Percentiles rank a stretch among this genome's conserved stretches.
phyloP scores from a whole-genome alignment of 1,284 basidiomycete species.

The Ceratobasidium sp. region DNA sequence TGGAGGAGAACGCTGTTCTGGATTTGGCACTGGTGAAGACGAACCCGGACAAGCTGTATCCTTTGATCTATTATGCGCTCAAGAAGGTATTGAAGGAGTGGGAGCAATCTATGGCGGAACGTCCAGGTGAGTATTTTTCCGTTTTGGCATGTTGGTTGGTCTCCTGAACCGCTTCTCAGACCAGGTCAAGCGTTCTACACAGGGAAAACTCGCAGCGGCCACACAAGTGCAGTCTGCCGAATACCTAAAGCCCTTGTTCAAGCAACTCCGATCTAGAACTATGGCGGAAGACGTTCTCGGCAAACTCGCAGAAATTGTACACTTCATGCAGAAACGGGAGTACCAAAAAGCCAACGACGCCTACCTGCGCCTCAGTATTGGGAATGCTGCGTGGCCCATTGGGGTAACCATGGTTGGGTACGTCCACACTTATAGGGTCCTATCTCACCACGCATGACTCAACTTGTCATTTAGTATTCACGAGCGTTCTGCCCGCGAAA shows the following conservation, averaged over 20 bases:
- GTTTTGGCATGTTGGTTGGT: constrained; percentile 2
- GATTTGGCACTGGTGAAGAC: constrained; percentile 88
- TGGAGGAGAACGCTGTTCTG: constrained; percentile 67
- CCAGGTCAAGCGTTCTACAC: constrained; percentile 84
- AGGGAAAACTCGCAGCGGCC: constrained; percentile 94
- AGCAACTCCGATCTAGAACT: constrained; percentile 81
- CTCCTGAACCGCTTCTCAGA: constrained; percentile 61
- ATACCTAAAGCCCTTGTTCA: constrained; percentile 97
- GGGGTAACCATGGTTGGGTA: constrained; percentile 99
- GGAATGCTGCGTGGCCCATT: constrained; percentile 99
- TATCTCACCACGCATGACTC: neutral
- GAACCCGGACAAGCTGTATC: constrained; percentile 97
- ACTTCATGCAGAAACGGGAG: constrained; percentile 94
- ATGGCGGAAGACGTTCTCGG: constrained; percentile 82
- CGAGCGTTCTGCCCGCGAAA: constrained; percentile 96
- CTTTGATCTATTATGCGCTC: constrained; percentile 96
- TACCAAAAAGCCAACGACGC: constrained; percentile 97
- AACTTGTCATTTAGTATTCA: constrained; percentile 79
- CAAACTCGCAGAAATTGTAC: constrained; percentile 94
- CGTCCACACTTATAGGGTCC: constrained; percentile 54
- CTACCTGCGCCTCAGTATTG: constrained; percentile 96
- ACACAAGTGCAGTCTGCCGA: constrained; percentile 96
- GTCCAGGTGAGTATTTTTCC: constrained; percentile 74
- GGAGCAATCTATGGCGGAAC: constrained; percentile 92
- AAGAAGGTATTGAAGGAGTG: constrained; percentile 95